These are phyloP conservation scores for Fraxinus cuspidata DNA, from an alignment of 257 asterid species.

Conservation along the genomic window DNA sequence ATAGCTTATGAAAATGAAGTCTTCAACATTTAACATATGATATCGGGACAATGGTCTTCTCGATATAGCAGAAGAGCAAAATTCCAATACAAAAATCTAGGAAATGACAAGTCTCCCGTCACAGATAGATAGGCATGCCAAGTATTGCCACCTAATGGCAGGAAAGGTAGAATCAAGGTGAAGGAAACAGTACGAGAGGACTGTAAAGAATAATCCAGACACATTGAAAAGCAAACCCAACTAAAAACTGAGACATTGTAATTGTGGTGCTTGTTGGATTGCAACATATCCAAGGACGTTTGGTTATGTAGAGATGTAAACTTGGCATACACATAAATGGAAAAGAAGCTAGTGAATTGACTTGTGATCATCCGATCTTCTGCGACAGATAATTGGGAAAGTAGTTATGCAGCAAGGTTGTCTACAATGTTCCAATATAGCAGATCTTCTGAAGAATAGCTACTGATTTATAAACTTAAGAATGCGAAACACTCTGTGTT, in stretches of 20 bases:
- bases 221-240: not conserved
- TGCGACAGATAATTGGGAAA: no score
- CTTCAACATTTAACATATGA: not conserved
- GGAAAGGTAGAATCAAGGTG: slow-evolving; percentile 4
- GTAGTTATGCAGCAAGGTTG: no score
- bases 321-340: no score
- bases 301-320: no score
- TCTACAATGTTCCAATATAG: no score
- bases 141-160: not conserved
- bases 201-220: not conserved
- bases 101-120: not conserved
- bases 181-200: not conserved
- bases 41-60: not conserved
- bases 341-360: no score
- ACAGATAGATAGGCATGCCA: not conserved
- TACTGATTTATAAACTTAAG: not conserved
- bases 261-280: no score
- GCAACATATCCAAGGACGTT: no score
- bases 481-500: not conserved
- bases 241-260: no score
- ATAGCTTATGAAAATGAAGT: not conserved
- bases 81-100: not conserved
- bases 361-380: no score
- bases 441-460: not conserved
- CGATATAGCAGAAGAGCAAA: not conserved